These are phyloP conservation scores for Melocanna baccifera DNA, from an alignment of 176 grass and related monocot genomes.

Conservation along the genomic window DNA sequence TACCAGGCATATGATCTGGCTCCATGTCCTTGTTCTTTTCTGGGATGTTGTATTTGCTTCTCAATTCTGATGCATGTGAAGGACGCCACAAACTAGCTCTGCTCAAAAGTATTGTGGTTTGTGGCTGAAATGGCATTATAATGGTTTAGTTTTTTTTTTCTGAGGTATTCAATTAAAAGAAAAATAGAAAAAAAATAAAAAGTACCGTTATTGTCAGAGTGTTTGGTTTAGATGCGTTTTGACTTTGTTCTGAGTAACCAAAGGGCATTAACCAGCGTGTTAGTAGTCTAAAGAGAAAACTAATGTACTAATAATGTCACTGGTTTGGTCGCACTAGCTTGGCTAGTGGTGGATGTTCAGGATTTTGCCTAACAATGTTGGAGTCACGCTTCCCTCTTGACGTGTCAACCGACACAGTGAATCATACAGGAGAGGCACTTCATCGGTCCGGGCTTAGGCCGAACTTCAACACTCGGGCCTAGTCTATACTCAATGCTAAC, in stretches of 20 bases:
- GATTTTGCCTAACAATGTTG: conserved; percentile 1
- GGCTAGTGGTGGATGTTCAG: neutral
- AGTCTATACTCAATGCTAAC: neutral
- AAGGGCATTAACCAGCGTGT: neutral
- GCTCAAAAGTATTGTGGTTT: too few relatives aligned
- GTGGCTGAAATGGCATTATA: too few relatives aligned
- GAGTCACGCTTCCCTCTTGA: neutral
- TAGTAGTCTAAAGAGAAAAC: neutral
- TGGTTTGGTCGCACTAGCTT: conserved; percentile 24
- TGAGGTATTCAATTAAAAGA: too few relatives aligned
- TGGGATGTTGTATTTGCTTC: neutral
- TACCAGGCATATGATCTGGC: neutral
- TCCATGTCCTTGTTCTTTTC: neutral
- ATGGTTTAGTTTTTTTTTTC: too few relatives aligned
- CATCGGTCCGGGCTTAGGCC: neutral
- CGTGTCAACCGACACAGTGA: neutral
- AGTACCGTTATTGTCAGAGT: neutral
- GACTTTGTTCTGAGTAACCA: neutral
- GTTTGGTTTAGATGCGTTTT: neutral
- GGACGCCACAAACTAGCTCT: neutral
- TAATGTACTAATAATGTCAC: neutral
- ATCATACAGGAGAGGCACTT: neutral
- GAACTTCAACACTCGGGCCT: neutral
- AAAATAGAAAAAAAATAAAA: too few relatives aligned
- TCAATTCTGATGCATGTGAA: neutral